These are phyloP conservation scores for Asterophora parasitica DNA, from an alignment of 768 basidiomycete genomes.

Conservation along the genomic window DNA sequence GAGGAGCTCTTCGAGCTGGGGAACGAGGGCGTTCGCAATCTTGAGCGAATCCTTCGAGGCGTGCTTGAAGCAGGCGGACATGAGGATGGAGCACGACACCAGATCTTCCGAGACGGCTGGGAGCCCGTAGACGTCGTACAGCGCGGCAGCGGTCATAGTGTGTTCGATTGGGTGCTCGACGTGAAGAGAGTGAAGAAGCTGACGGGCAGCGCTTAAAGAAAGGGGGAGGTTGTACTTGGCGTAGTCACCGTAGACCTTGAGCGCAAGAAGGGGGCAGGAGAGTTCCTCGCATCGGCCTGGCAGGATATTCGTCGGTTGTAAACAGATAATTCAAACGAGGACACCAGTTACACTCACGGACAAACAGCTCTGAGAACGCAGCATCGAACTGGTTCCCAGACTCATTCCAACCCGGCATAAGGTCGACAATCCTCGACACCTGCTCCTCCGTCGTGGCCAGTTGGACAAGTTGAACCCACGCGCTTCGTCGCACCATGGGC, in stretches of 20 bases:
- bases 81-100: slow-evolving; percentile 51
- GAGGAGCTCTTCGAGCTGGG: slow-evolving; percentile 33
- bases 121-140: slow-evolving; percentile 52
- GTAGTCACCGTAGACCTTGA: slow-evolving; percentile 58
- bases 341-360: slow-evolving; percentile 38
- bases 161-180: slow-evolving; percentile 40
- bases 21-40: slow-evolving; percentile 39
- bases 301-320: background rate
- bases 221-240: slow-evolving; percentile 56
- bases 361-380: slow-evolving; percentile 42
- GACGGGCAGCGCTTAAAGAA: slow-evolving; percentile 46
- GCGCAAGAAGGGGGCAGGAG: slow-evolving; percentile 47
- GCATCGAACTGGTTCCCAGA: slow-evolving; percentile 34
- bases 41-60: slow-evolving; percentile 31
- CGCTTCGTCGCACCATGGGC: slow-evolving; percentile 36
- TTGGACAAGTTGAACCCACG: slow-evolving; percentile 48
- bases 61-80: slow-evolving; percentile 50
- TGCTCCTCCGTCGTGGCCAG: slow-evolving; percentile 47
- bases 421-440: slow-evolving; percentile 38
- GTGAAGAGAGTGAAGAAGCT: slow-evolving; percentile 54
- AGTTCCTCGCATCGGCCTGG: slow-evolving; percentile 62
- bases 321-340: background rate
- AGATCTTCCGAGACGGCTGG: slow-evolving; percentile 52
- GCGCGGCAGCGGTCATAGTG: slow-evolving; percentile 44
- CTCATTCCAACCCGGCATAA: slow-evolving; percentile 49